Conservation (phyloP, 352 stramenopile genomes). For the Globisporangium rhizosaccharum region DNA sequence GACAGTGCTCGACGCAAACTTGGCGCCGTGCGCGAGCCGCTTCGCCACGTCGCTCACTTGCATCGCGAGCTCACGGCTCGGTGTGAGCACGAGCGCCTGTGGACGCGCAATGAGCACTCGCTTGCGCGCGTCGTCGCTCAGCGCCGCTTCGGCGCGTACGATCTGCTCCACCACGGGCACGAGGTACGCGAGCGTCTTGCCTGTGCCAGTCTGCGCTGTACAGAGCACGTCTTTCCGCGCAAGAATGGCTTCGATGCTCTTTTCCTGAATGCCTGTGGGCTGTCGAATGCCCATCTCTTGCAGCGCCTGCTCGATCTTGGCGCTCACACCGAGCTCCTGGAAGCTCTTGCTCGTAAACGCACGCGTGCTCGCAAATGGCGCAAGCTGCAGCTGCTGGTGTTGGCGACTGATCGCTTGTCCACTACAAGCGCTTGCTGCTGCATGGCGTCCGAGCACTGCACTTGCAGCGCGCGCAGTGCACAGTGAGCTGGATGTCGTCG, state of each 20-base stretch:
- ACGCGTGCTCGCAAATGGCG: constrained; percentile 1
- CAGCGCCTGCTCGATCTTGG: constrained; percentile 32
- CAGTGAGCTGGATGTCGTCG: not conserved
- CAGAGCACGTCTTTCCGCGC: constrained; percentile 37
- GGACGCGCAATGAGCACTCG: constrained; percentile 29
- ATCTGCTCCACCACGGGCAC: constrained; percentile 50
- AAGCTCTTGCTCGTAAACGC: constrained; percentile 20
- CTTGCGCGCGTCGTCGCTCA: constrained; percentile 13
- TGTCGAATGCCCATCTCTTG: constrained; percentile 39
- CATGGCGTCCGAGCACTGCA: not conserved
- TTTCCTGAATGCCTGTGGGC: constrained; percentile 51
- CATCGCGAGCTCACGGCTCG: constrained; percentile 61
- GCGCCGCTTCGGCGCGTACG: constrained; percentile 27
- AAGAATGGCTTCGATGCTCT: constrained; percentile 45
- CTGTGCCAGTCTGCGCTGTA: constrained; percentile 56
- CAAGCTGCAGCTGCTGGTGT: not conserved
- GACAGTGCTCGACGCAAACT: constrained; percentile 60
- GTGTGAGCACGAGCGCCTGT: constrained; percentile 49
- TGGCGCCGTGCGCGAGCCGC: constrained; percentile 53
- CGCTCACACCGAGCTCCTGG: constrained; percentile 34
- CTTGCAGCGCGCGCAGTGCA: not conserved
- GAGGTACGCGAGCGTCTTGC: constrained; percentile 68
- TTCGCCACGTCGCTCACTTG: constrained; percentile 69
- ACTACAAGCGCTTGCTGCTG: too few relatives aligned
- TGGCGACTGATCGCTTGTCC: not conserved